Base-by-base conservation (phyloP, 805 yeast genomes). In the Lachancea lanzarotensis region DNA sequence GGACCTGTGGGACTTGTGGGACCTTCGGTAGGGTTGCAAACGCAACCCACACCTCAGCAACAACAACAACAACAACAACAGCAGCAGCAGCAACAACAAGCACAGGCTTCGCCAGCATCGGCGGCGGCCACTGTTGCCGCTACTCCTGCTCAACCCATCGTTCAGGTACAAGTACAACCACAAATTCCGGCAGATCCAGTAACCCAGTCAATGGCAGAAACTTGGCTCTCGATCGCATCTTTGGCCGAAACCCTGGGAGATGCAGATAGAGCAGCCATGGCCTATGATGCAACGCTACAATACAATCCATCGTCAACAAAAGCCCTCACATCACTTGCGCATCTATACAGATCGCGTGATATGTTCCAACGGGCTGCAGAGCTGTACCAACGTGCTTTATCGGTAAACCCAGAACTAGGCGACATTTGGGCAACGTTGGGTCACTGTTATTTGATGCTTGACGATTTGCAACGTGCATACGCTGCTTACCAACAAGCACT, bases 341-440 rank as follows among this genome's bases (percentile, higher is more conserved):
- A 87, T 63, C 75, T 89, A 26, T 91, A 88, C 66, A 79, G 97
- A 44, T 80, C 90, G 16, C 74, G 90, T 49, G 97, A 91, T 63
- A 85, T 86, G 64, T 93, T 89, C 57, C 84, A 87, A 53, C 87
- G 88, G 63, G 98, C 98, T 13, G 95, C 96, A 12, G 98, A 93
- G 63, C 75, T 88, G 51, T 91, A 88, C 67, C 95, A 91, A 65
- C 77, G 88, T 54, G 95, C 96, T 5, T 68, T 93, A 45, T 76
- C 83, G 44, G 74, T 84, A 43, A 80, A 82, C 56, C 91, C 89
- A 17, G 91, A 86, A 60, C 82, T 88, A 55, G 96, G 97, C 47
- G 98, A 91, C 56, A 87, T 95, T 31, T 93, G 98, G 98, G 97
- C 98, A 0, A 76, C 91, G 13, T 70, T 90, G 56, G 96, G 98